These are phyloP conservation scores for Dryas octopetala DNA, from an alignment of 306 rosid species.

Conservation along the genomic window DNA sequence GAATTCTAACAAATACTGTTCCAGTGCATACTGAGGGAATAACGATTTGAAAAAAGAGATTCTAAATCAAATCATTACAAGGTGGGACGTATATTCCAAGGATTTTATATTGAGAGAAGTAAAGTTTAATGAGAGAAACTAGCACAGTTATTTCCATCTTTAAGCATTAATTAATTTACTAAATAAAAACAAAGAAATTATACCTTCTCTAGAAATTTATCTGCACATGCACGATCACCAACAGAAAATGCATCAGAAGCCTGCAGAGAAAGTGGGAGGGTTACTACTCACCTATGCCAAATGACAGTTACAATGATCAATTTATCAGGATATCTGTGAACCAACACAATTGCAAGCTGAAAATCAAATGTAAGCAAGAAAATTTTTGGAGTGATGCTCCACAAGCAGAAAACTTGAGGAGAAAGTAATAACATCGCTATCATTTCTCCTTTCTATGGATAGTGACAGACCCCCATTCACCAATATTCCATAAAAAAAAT, in stretches of 20 bases:
- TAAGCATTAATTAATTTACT: no score
- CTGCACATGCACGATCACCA: constrained; percentile 33
- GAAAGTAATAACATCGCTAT: neutral
- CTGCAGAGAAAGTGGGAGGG: constrained; percentile 22
- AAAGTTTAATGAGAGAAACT: neutral
- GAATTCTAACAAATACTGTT: neutral
- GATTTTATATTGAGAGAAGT: neutral
- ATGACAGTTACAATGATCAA: neutral
- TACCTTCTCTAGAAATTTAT: constrained; percentile 34
- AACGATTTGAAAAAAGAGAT: neutral
- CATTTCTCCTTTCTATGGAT: constrained; percentile 3
- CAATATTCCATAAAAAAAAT: neutral
- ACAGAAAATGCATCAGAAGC: constrained; percentile 39
- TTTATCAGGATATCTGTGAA: neutral
- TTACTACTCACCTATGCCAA: neutral
- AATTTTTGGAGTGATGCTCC: neutral
- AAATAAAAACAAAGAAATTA: neutral
- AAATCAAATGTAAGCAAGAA: neutral
- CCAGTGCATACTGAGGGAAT: neutral
- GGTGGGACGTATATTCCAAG: neutral
- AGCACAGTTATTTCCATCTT: neutral
- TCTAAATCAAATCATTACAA: neutral
- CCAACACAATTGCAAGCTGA: neutral
- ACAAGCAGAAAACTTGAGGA: neutral
- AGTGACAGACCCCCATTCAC: neutral